Base-by-base conservation (phyloP, 192 early-diverging fungal species). In the Obelidium mucronatum region DNA sequence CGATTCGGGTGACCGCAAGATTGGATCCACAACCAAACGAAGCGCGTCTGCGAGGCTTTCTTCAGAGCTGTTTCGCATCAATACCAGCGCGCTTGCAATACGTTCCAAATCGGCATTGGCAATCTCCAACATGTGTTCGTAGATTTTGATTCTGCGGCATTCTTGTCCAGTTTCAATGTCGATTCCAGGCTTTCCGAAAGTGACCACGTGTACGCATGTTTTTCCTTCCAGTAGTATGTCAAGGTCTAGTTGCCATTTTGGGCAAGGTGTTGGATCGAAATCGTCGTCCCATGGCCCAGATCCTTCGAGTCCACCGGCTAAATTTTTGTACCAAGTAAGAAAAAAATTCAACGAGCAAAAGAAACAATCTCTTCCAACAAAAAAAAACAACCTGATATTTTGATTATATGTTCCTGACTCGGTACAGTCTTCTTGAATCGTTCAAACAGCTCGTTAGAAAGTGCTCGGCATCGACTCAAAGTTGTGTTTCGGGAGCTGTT, bases 61-160 rank as follows among this genome's bases (percentile, higher is more conserved):
- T n/a, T n/a, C n/a, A n/a, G n/a, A n/a, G n/a, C n/a, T n/a, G n/a
- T n/a, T n/a, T n/a, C n/a, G n/a, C n/a, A n/a, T n/a, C n/a, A n/a
- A n/a, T 44, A 44, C 17, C 42, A 44, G 17, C 5, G 62, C 19
- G 62, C 34, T 33, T 1, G 37, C 17, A 22, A 17, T 65, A 1
- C 13, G 33, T 15, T 8, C 35, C 17, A 65, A 19, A n/a, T 66
- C 64, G 13, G 22, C 40, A 26, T 68, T 17, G 6, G 24, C 8
- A 28, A 52, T 44, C 11, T 19, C n/a, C 17, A 68, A 28, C 8
- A 24, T 52, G 67, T 68, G 67, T 44, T 68, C 67, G 48, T 68
- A 68, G 1, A 68, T 24, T 52, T 53, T 68, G 0, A 68, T 53
- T 24, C 67, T 22, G 6, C 67, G 67, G 8, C 51, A 19, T 53